Percentiles rank a stretch among this genome's conserved stretches.
Evolutionary conservation across 225 moss, liverwort and hornwort genomes (phyloP).

Genomic region (Bryum argenteum): DNA sequence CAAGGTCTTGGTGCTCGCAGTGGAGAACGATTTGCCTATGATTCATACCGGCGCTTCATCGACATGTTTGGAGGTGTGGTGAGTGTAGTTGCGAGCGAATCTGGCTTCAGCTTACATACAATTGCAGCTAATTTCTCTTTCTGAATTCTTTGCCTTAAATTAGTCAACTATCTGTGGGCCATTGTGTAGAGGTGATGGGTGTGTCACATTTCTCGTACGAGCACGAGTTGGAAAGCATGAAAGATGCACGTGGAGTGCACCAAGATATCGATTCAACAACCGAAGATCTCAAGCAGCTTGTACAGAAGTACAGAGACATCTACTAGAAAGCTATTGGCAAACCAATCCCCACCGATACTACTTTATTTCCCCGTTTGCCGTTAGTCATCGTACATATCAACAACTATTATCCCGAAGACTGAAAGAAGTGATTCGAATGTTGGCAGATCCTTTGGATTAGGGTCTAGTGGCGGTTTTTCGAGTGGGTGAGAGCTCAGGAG

Average conservation of each 20-base stretch:
- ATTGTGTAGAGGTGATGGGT: slow-evolving; percentile 76
- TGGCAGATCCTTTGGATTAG: slow-evolving; percentile 82
- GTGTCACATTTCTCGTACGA: slow-evolving; percentile 85
- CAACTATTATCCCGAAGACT: no score
- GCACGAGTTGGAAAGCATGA: slow-evolving; percentile 75
- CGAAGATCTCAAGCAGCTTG: slow-evolving; percentile 82
- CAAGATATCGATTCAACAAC: slow-evolving; percentile 82
- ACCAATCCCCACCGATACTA: slow-evolving; percentile 72
- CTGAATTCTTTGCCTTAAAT: no score
- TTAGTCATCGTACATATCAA: not conserved
- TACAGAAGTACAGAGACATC: slow-evolving; percentile 71
- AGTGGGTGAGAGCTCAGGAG: slow-evolving; percentile 66
- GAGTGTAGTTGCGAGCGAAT: slow-evolving; percentile 38
- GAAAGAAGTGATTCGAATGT: not conserved
- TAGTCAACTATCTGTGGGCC: no score
- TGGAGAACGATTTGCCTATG: slow-evolving; percentile 89
- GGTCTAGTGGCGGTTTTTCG: slow-evolving; percentile 66
- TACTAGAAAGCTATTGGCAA: slow-evolving; percentile 73
- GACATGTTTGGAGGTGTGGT: slow-evolving; percentile 98
- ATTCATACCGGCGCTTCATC: no score
- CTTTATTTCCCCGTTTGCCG: not conserved
- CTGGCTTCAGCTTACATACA: no score
- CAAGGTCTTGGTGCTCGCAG: slow-evolving; percentile 71
- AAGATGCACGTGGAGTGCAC: slow-evolving; percentile 53
- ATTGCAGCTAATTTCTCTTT: no score